Evolutionary conservation across 2,329 filamentous ascomycete species (phyloP).

Genomic region (Diaporthe nobilis): DNA sequence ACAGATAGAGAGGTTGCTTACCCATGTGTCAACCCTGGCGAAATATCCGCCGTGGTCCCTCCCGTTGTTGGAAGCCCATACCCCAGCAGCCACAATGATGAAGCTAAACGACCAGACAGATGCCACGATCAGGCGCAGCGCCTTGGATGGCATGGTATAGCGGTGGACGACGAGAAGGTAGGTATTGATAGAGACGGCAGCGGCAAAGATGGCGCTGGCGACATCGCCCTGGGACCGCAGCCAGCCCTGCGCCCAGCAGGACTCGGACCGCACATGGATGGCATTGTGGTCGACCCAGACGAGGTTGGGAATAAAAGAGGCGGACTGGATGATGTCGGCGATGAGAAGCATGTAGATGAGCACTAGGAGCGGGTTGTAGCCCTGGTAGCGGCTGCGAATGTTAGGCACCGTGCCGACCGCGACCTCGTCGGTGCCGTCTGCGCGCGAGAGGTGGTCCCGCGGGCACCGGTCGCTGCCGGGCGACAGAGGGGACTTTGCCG

Average conservation of each 20-base stretch:
- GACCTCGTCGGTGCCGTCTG: neutral
- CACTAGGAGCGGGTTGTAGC: conserved; percentile 23
- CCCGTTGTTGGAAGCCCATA: conserved; percentile 30
- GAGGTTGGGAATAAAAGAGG: conserved; percentile 27
- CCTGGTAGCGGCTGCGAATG: conserved; percentile 27
- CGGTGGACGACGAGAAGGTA: conserved; percentile 27
- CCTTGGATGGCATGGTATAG: conserved; percentile 29
- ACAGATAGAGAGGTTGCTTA: neutral
- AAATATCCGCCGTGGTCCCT: conserved; percentile 29
- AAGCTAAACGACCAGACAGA: conserved; percentile 31
- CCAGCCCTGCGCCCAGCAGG: conserved; percentile 37
- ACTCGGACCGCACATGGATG: conserved; percentile 20
- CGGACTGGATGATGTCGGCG: conserved; percentile 35
- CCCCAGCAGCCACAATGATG: conserved; percentile 29
- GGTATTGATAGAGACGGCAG: conserved; percentile 29
- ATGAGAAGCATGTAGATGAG: conserved; percentile 38
- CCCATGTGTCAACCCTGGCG: conserved; percentile 31
- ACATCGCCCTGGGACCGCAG: conserved; percentile 28
- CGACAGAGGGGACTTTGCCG: neutral
- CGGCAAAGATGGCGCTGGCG: conserved; percentile 24
- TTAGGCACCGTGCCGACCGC: conserved; percentile 2
- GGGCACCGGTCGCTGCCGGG: neutral
- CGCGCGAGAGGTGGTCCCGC: neutral
- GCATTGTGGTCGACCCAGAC: conserved; percentile 20
- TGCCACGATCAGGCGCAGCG: conserved; percentile 15